These are phyloP conservation scores for Capsicum baccatum DNA, from an alignment of 257 asterid species.

Conservation along the genomic window DNA sequence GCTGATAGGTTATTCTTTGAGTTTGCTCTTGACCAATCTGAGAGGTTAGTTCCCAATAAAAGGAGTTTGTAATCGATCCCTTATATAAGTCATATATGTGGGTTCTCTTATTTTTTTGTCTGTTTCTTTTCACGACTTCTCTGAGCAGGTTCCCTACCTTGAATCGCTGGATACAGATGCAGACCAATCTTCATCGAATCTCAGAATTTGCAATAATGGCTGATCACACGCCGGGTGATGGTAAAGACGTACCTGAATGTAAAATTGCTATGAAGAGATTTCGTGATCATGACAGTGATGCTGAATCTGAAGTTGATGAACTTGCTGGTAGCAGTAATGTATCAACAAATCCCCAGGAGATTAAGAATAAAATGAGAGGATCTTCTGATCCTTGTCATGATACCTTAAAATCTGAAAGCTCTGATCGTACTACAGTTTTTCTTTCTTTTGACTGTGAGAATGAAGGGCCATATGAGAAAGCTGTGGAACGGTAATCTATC, in stretches of 20 bases:
- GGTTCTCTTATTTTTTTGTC: conserved; percentile 24
- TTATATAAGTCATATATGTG: conserved; percentile 28
- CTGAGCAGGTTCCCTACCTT: conserved; percentile 85
- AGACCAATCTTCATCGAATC: conserved; percentile 93
- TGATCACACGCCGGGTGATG: conserved; percentile 58
- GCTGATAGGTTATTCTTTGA: conserved; percentile 82
- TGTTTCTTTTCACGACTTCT: conserved; percentile 27
- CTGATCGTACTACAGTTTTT: conserved; percentile 65
- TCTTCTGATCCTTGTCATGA: conserved; percentile 67
- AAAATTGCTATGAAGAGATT: conserved; percentile 72
- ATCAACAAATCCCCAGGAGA: conserved; percentile 53
- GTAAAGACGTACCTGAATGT: conserved; percentile 51
- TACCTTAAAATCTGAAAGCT: conserved; percentile 58
- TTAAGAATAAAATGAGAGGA: conserved; percentile 53
- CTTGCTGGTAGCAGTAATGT: conserved; percentile 53
- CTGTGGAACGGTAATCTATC: conserved; percentile 76
- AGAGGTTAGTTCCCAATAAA: conserved; percentile 67
- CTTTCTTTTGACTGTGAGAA: conserved; percentile 96
- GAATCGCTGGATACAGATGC: conserved; percentile 99
- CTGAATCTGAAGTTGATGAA: conserved; percentile 92
- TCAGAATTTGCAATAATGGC: conserved; percentile 89
- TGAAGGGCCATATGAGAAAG: conserved; percentile 91
- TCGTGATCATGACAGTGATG: conserved; percentile 85
- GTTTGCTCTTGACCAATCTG: conserved; percentile 95
- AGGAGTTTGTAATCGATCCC: conserved; percentile 32